These are phyloP conservation scores for Albatrellus sp. DNA, from an alignment of 1,284 basidiomycete species.

Conservation along the genomic window DNA sequence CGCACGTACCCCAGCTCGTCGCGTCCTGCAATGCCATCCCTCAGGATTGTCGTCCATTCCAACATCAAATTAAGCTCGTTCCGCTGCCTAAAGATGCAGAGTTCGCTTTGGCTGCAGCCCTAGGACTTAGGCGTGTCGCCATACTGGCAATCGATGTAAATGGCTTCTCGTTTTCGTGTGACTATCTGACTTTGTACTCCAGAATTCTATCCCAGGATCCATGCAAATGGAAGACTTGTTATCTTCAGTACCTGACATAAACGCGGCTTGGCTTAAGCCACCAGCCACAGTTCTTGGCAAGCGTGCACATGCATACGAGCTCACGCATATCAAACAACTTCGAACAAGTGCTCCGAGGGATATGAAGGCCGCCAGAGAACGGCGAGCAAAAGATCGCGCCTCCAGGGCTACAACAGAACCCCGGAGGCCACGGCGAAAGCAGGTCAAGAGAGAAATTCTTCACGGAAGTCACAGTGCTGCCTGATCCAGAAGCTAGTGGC, in stretches of 20 bases:
- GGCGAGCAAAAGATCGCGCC: conserved; percentile 41
- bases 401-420: conserved; percentile 39
- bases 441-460: conserved; percentile 7
- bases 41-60: conserved; percentile 11
- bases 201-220: conserved; percentile 29
- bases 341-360: conserved; percentile 72
- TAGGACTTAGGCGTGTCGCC: conserved; percentile 62
- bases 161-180: conserved; percentile 2
- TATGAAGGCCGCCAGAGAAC: conserved; percentile 59
- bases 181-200: neutral
- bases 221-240: conserved; percentile 26
- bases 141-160: conserved; percentile 53
- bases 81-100: conserved; percentile 67
- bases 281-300: conserved; percentile 13
- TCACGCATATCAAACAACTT: conserved; percentile 81
- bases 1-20: conserved; percentile 62
- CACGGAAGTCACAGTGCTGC: conserved; percentile 66
- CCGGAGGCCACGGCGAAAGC: conserved; percentile 19
- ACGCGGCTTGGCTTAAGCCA: conserved; percentile 48
- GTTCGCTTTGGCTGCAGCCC: conserved; percentile 40
- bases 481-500: conserved; percentile 82
- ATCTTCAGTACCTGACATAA: conserved; percentile 34
- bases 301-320: conserved; percentile 27
- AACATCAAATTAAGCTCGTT: conserved; percentile 38
- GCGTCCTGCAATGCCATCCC: conserved; percentile 51